These are phyloP conservation scores for Arthrobotrys entomopaga DNA, from an alignment of 2,329 filamentous ascomycete species.

Conservation along the genomic window DNA sequence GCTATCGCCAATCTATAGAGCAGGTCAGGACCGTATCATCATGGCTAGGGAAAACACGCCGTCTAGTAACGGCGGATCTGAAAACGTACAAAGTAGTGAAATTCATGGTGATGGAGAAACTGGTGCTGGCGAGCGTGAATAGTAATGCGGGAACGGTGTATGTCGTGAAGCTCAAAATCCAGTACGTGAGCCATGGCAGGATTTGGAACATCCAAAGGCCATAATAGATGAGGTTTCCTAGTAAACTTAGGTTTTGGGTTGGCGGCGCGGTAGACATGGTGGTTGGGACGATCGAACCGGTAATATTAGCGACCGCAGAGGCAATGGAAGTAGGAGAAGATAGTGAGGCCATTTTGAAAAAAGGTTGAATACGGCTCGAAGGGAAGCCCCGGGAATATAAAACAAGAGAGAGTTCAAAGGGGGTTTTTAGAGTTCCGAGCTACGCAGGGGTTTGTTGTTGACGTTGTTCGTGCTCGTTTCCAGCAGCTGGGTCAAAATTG, in stretches of 20 bases:
- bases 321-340: conserved; percentile 9
- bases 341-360: conserved; percentile 42
- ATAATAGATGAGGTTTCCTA: conserved; percentile 45
- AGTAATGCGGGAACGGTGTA: conserved; percentile 89
- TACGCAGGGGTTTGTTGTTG: conserved; percentile 1
- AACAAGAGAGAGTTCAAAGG: background rate
- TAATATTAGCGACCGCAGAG: conserved; percentile 11
- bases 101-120: conserved; percentile 97
- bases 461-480: background rate
- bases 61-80: conserved; percentile 6
- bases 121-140: conserved; percentile 89
- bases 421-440: conserved; percentile 25
- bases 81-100: conserved; percentile 84
- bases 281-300: conserved; percentile 20
- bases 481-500: conserved; percentile 1
- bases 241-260: conserved; percentile 41
- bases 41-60: background rate
- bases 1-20: conserved; percentile 76
- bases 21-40: background rate
- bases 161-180: conserved; percentile 83
- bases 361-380: conserved; percentile 1
- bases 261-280: conserved; percentile 46
- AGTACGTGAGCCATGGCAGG: conserved; percentile 68
- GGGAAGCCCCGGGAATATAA: conserved; percentile 25
- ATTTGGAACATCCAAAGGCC: conserved; percentile 55